Base-by-base conservation (phyloP, 1,139 yeast species). In the Candida sp. region DNA sequence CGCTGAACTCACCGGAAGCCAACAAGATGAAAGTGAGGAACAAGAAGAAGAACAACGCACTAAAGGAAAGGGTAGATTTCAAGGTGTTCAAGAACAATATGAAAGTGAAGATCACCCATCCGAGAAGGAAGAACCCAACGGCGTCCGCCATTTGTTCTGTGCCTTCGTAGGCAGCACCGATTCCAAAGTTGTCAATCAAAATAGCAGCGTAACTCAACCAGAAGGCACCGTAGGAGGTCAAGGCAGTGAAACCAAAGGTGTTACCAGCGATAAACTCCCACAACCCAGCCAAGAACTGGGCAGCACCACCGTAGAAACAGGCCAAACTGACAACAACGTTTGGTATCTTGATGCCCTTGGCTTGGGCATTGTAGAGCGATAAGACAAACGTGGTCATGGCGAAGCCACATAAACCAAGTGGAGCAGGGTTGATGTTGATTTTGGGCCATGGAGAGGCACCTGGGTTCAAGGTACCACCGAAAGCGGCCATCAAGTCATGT, bases 161-260 rank as follows among this genome's bases (percentile, higher is more conserved):
- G 1, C 72, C 66, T 2, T 68, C 69, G 59, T 87, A 87, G 25
- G 85, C 80, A 4, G 75, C 70, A 2, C 70, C 65, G 48, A 85
- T 78, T 17, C 84, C 86, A 66, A 87, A 86, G 44, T 77, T 74
- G 48, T 83, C 80, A 49, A 81, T 69, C 51, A 82, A 66, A 42
- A 86, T 77, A 42, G 86, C 81, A 28, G 87, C 86, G 63, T 80
- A 86, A 25, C 86, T 72, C 51, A 87, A 71, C 90, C 93, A 88
- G 68, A 87, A 88, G 7, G 89, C 90, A 48, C 93, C 93, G 63
- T 85, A 88, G 50, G 88, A 82, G 47, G 85, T 73, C 63, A 88
- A 81, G 7, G 86, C 88, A 35, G 86, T 81, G 60, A 80, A 81
- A 44, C 86, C 87, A 67, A 83, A 85, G 7, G 88, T 81, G 67